A percentile compares a stretch with the other conserved stretches of the same genome.
These are phyloP conservation scores for Aspergillus piperis DNA, from an alignment of 2,329 filamentous ascomycete genomes.

Conservation along the genomic window DNA sequence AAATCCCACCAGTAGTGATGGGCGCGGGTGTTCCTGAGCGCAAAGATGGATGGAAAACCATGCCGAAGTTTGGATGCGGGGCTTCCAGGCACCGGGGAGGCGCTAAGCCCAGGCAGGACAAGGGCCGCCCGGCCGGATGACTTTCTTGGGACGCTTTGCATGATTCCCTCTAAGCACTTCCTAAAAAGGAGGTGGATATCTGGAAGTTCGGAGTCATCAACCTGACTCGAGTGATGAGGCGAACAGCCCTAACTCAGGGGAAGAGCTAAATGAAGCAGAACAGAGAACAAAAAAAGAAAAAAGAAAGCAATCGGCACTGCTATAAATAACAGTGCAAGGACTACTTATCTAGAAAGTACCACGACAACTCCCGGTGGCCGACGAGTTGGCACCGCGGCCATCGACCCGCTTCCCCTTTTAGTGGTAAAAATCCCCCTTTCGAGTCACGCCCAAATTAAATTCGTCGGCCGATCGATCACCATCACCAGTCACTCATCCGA, in stretches of 20 bases:
- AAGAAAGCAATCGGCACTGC: constrained; percentile 1
- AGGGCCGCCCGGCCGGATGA: constrained; percentile 1
- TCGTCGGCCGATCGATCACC: constrained; percentile 23
- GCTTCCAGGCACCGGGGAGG: constrained; percentile 7
- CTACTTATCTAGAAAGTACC: constrained; percentile 36
- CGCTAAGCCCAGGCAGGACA: not conserved
- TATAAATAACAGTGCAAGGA: constrained; percentile 25
- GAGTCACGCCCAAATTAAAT: constrained; percentile 21
- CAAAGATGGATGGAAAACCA: not conserved
- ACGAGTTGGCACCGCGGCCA: constrained; percentile 16
- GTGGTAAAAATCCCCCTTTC: constrained; percentile 27
- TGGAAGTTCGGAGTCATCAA: not conserved
- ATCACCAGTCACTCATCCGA: constrained; percentile 19
- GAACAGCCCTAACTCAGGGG: not conserved
- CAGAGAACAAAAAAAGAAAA: not conserved
- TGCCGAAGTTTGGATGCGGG: constrained; percentile 8
- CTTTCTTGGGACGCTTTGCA: not conserved
- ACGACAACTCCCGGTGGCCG: constrained; percentile 29
- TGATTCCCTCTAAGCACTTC: not conserved
- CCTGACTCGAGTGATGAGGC: no score
- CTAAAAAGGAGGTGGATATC: not conserved
- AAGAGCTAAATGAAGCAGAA: not conserved
- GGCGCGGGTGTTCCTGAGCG: not conserved
- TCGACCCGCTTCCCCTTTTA: constrained; percentile 31
- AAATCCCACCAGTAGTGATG: not conserved